phyloP scores from a whole-genome alignment of 768 basidiomycete species.

The Xanthoconium purpureum region DNA sequence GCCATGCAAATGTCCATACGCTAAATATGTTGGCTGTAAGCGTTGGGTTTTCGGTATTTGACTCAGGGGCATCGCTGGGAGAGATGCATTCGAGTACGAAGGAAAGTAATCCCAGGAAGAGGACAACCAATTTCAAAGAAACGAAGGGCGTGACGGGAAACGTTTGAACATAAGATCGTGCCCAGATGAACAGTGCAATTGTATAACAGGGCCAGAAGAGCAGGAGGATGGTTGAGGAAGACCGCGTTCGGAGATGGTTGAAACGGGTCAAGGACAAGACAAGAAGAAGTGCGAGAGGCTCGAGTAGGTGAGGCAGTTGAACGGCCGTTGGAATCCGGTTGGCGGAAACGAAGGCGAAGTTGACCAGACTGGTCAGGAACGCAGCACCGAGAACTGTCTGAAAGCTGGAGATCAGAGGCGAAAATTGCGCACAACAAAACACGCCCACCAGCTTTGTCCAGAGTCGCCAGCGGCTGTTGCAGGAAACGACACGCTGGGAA shows the following conservation, averaged over 20 bases:
- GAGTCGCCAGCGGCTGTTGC: conserved; percentile 51
- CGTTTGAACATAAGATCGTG: conserved; percentile 48
- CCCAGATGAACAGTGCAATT: conserved; percentile 48
- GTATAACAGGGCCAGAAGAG: conserved; percentile 80
- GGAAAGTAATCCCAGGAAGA: conserved; percentile 46
- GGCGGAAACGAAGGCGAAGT: conserved; percentile 39
- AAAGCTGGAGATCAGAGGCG: background rate
- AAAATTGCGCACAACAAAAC: conserved; percentile 24
- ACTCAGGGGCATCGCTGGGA: conserved; percentile 48
- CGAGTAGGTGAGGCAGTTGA: conserved; percentile 52
- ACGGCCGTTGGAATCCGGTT: conserved; percentile 38
- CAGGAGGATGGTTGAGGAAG: conserved; percentile 69
- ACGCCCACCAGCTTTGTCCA: conserved; percentile 64
- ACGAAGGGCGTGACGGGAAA: conserved; percentile 38
- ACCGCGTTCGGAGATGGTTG: conserved; percentile 69
- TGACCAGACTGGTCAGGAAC: conserved; percentile 42
- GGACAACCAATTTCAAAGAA: conserved; percentile 42
- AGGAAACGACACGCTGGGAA: conserved; percentile 35
- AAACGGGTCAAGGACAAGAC: conserved; percentile 49
- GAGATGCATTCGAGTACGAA: conserved; percentile 71
- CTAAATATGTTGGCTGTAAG: conserved; percentile 80
- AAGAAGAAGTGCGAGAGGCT: conserved; percentile 50
- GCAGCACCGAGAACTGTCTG: conserved; percentile 52
- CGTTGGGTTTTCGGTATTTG: conserved; percentile 61
- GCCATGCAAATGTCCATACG: conserved; percentile 82